Base-by-base conservation (phyloP, 2,329 filamentous ascomycete genomes). In the Ophiostoma sp. region DNA sequence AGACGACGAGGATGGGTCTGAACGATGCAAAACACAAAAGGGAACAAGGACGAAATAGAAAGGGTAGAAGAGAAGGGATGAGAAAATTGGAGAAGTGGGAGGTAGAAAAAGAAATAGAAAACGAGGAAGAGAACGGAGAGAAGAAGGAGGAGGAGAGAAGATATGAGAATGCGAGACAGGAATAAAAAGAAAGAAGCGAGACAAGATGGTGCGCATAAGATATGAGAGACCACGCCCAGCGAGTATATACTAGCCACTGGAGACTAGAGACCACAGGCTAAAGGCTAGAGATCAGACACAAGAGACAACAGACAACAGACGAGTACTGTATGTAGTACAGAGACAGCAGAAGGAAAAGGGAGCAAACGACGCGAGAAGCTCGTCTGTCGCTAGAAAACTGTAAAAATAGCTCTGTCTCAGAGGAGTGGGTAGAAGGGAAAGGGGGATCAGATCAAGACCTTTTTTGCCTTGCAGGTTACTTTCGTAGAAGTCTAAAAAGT, bases 61-160 rank as follows among this genome's bases (percentile, higher is more conserved):
- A 41, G 54, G 65, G 8, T 33, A 54, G 44, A 69, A 13, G 62
- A 31, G 23, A 41, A 31, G 52, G 41, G 44, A 67, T 33, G 65
- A 69, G 36, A 62, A 65, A 39, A 39, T 65, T 35, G 62, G 35
- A 31, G 79, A 76, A 76, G 66, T n/a, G 23, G 66, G 60, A 67
- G 60, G 69, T 62, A 68, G 68, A 67, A 64, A 57, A 70, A 72
- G 44, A 71, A 69, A 67, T 23, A 64, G 52, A 70, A 54, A 67
- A 33, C 17, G 66, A 70, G 67, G 39, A 60, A 44, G 33, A 6
- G 27, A 27, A 20, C 44, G 3, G 23, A 41, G 52, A 17, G 35
- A 48, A 35, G 44, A 10, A 23, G 17, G 36, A 11, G 66, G 57
- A 44, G 3, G 23, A 54, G 52, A 17, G 20, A 48, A n/a, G 35